Evolutionary conservation across 257 asterid genomes (phyloP).

Genomic region (Fraxinus anomala): DNA sequence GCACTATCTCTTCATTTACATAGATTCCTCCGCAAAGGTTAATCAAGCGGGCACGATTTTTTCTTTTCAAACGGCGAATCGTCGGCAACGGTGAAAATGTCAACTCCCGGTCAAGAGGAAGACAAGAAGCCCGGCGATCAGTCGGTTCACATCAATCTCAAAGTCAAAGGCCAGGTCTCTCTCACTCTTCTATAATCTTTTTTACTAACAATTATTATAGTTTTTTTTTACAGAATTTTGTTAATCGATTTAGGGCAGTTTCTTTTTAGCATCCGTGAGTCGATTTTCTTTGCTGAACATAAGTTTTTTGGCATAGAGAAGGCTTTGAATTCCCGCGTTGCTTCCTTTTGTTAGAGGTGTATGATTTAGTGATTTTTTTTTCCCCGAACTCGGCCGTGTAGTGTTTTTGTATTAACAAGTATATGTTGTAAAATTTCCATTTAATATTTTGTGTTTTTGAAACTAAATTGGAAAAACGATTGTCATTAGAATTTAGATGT

Average conservation of each 20-base stretch:
- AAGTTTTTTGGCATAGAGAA: background rate
- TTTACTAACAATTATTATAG: background rate
- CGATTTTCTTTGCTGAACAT: background rate
- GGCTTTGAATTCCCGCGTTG: background rate
- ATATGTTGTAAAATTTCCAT: background rate
- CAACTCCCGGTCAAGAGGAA: conserved; percentile 31
- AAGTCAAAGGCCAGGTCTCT: conserved; percentile 52
- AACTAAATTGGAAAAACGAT: background rate
- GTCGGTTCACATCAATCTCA: conserved; percentile 37
- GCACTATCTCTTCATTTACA: background rate
- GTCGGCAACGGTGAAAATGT: conserved; percentile 6
- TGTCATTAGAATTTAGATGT: no score
- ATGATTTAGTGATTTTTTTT: no score
- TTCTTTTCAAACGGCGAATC: background rate
- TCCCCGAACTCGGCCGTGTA: background rate
- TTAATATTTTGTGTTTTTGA: background rate
- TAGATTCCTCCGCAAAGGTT: no score
- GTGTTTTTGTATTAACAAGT: background rate
- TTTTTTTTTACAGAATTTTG: no score
- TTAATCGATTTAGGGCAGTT: no score
- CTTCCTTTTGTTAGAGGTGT: no score
- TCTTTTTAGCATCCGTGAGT: no score
- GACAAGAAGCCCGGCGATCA: conserved; percentile 42
- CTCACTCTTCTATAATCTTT: background rate
- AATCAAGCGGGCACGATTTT: background rate